Evolutionary conservation across 352 stramenopile genomes (phyloP), one percentile per base, ranked within the genome.

Genomic region (Lagenidium giganteum): DNA sequence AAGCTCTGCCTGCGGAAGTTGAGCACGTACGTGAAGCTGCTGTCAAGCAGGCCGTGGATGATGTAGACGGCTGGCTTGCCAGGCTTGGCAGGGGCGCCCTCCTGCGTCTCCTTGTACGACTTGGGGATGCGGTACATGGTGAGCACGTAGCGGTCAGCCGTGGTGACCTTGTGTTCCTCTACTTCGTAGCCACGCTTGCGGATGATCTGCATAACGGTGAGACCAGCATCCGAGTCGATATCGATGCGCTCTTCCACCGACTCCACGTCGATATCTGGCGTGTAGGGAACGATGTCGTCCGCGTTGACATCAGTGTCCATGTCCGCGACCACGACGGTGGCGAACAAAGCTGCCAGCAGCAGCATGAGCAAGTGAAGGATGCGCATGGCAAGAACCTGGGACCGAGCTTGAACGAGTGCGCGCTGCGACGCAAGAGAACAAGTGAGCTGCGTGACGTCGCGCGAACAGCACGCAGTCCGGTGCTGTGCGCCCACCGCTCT

Each of bases 41-140:
- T 78, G 54, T 82, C 68, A 13, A 84, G 53, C 24, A 84, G 47
- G 12, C 70, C 70, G 43, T 83, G 67, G 29, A 73, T 63, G 23
- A 83, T 45, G 40, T 66, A 74, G n/a, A 80, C 65, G 1, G 43
- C 67, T 0, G 69, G 69, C 39, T 85, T 80, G 54, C 62, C 74
- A 13, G 60, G 42, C 4, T 45, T 49, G 12, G 55, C 53, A 6
- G 41, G 25, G 5, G 54, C 36, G 12, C 69, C 59, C 36, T 42
- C 21, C 46, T 76, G 64, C 18, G 58, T 67, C 43, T 83, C 70
- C 8, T 52, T 49, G 62, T 70, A 78, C 8, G 63, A 76, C 35
- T 73, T 74, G 9, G 71, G 71, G 18, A 84, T 43, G 16, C 68
- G 68, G 36, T 82, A 84, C 68, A 84, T 82, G 14, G 68, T 82